A percentile compares a stretch with the other conserved stretches of the same genome.
Conservation (phyloP, 2,329 filamentous ascomycete species). For the Geosmithia flava region DNA sequence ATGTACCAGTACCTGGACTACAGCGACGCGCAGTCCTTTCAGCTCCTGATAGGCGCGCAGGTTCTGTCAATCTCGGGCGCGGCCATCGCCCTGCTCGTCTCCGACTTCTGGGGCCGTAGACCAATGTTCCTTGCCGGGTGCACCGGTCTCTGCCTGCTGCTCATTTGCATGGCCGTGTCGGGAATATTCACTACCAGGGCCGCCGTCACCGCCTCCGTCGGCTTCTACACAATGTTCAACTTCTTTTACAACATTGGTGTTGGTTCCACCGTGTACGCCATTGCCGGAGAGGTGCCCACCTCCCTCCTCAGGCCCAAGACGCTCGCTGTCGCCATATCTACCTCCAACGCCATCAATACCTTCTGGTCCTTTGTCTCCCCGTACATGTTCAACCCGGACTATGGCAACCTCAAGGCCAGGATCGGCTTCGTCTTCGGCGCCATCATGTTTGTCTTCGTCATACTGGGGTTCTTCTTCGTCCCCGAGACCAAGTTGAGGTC, state of each 20-base stretch:
- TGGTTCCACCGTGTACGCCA: slow-evolving; percentile 10
- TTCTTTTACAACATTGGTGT: slow-evolving; percentile 8
- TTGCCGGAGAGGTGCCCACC: slow-evolving; percentile 10
- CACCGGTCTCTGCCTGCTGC: slow-evolving; percentile 7
- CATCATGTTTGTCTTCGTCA: slow-evolving; percentile 4
- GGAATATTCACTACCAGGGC: slow-evolving; percentile 10
- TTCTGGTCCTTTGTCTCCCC: slow-evolving; percentile 4
- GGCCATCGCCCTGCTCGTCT: slow-evolving; percentile 12
- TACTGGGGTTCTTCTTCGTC: slow-evolving; percentile 4
- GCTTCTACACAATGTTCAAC: slow-evolving; percentile 8
- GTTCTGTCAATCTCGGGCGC: slow-evolving; percentile 14
- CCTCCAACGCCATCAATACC: slow-evolving; percentile 6
- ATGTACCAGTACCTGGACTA: slow-evolving; percentile 15
- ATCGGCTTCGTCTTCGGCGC: slow-evolving; percentile 6
- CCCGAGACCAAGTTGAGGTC: slow-evolving; percentile 7
- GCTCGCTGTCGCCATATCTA: slow-evolving; percentile 1
- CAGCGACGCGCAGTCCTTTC: slow-evolving; percentile 12
- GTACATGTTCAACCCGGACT: slow-evolving; percentile 7
- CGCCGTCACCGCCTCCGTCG: slow-evolving; percentile 10
- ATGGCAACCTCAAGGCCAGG: slow-evolving; percentile 5
- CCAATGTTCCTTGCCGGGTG: slow-evolving; percentile 15
- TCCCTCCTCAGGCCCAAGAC: slow-evolving; percentile 8
- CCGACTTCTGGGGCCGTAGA: slow-evolving; percentile 13
- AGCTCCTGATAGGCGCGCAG: slow-evolving; percentile 15
- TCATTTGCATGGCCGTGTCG: slow-evolving; percentile 16